These are phyloP conservation scores for Botrytis porri DNA, from an alignment of 2,329 filamentous ascomycete genomes.

Conservation along the genomic window DNA sequence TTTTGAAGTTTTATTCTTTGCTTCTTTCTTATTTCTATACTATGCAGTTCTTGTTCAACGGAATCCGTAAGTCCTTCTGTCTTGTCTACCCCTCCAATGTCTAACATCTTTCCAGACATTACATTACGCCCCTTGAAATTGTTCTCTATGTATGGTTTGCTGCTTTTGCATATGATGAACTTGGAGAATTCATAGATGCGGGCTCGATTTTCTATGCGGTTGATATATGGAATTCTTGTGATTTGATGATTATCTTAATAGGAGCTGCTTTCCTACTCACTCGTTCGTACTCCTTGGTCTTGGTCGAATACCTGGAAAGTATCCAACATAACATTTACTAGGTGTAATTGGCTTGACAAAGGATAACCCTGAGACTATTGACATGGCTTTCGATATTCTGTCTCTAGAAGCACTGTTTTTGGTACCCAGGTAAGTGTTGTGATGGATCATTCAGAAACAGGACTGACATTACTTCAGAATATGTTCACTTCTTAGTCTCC, in stretches of 20 bases:
- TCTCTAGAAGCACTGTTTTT: slow-evolving; percentile 86
- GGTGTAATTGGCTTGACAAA: slow-evolving; percentile 65
- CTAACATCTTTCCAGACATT: slow-evolving; percentile 37
- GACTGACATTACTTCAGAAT: slow-evolving; percentile 50
- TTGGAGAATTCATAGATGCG: slow-evolving; percentile 81
- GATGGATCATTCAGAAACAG: not conserved
- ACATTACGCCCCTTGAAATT: slow-evolving; percentile 66
- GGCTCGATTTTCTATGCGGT: slow-evolving; percentile 82
- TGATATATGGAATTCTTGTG: slow-evolving; percentile 78
- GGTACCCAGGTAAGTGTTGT: slow-evolving; percentile 59
- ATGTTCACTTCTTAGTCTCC: slow-evolving; percentile 81
- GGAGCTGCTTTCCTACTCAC: slow-evolving; percentile 68
- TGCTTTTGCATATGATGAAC: slow-evolving; percentile 83
- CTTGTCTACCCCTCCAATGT: not conserved
- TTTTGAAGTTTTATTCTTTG: slow-evolving; percentile 81
- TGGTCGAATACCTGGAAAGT: not conserved
- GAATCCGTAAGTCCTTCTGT: slow-evolving; percentile 45
- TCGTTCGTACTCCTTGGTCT: slow-evolving; percentile 50
- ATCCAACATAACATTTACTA: slow-evolving; percentile 39
- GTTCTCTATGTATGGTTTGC: slow-evolving; percentile 82
- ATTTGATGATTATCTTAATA: slow-evolving; percentile 70
- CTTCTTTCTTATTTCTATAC: slow-evolving; percentile 73
- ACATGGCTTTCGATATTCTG: slow-evolving; percentile 84
- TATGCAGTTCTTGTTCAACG: slow-evolving; percentile 81
- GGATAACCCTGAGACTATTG: slow-evolving; percentile 60